Percentiles rank a stretch among this genome's conserved stretches.
Conservation (phyloP, 106 monocot genomes). For the Chionographis japonica region DNA sequence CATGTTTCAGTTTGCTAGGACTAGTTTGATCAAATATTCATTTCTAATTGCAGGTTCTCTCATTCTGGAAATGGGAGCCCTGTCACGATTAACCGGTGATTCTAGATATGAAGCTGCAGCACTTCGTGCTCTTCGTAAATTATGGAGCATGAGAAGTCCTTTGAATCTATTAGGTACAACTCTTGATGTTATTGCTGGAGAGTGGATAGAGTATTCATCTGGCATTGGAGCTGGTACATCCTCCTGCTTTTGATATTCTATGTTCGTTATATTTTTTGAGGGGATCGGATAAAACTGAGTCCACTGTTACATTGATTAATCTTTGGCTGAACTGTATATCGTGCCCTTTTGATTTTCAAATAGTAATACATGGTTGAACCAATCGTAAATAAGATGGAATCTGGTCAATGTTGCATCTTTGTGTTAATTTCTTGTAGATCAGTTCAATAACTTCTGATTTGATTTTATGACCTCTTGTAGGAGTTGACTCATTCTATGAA, state of each 20-base stretch:
- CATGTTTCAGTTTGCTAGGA: conserved; percentile 7
- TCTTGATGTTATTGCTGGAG: conserved; percentile 75
- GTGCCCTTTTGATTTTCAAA: not conserved
- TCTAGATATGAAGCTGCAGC: conserved; percentile 73
- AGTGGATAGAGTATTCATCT: conserved; percentile 89
- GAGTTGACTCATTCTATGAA: conserved; percentile 98
- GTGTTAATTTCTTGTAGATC: not conserved
- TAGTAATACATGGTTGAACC: not conserved
- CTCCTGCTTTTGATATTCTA: conserved; percentile 6
- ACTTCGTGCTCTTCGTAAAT: conserved; percentile 72
- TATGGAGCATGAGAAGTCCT: conserved; percentile 97
- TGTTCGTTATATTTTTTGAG: not conserved
- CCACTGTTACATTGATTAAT: too few species aligned
- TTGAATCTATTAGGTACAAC: conserved; percentile 90
- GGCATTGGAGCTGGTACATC: conserved; percentile 90
- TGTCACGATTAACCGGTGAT: conserved; percentile 82
- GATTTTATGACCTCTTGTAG: conserved; percentile 26
- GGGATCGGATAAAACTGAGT: too few species aligned
- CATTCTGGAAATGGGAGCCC: conserved; percentile 95
- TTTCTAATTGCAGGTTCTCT: conserved; percentile 64
- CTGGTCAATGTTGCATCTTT: not conserved
- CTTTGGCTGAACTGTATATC: too few species aligned
- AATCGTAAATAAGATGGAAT: not conserved
- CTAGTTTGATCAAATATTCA: not conserved
- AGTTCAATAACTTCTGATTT: not conserved